Base-by-base conservation (phyloP, 2,329 filamentous ascomycete species). In the Lithohypha guttulata region DNA sequence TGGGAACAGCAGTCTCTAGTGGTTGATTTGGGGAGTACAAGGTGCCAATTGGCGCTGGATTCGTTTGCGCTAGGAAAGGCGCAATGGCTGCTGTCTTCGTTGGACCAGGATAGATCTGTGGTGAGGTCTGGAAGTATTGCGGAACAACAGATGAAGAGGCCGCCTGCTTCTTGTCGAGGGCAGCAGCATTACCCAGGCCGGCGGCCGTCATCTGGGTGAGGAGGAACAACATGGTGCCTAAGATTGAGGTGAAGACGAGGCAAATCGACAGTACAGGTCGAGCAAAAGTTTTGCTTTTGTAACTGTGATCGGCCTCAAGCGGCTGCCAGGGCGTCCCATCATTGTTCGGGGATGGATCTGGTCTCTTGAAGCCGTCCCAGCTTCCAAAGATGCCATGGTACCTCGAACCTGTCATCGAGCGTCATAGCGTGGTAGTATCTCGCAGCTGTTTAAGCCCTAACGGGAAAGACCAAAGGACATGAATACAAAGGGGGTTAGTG, bases 51-150 rank as follows among this genome's bases (percentile, higher is more conserved):
- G 78, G 70, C 26, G 81, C 76, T 1, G 72, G 70, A 47, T 80
- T 77, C 5, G 75, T 83, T 60, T 84, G 73, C 7, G 80, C 81
- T 42, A 86, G 62, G 55, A 84, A 84, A 1, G 81, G 75, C 18
- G 79, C 66, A 41, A 61, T 63, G 5, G 33, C 19, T 10, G 81
- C 82, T 1, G 81, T 86, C 68, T 3, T 77, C 5, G 45, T 49
- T n/a, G 45, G 45, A 18, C 49, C 47, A 25, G 49, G 26, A 15
- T 32, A 50, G 10, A 46, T n/a, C 28, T 51, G 21, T 17, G 47
- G 42, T 15, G 32, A 42, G 10, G 49, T 50, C 37, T 51, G 45
- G 23, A 46, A 51, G 34, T 48, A 50, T 17, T 48, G 34, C 26
- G 45, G 47, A 9, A 48, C 45, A 13, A 34, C 39, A 18, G 43